A percentile compares a stretch with the other conserved stretches of the same genome.
Evolutionary conservation across 345 rosid genomes (phyloP).

Genomic region (Alliaria petiolata): DNA sequence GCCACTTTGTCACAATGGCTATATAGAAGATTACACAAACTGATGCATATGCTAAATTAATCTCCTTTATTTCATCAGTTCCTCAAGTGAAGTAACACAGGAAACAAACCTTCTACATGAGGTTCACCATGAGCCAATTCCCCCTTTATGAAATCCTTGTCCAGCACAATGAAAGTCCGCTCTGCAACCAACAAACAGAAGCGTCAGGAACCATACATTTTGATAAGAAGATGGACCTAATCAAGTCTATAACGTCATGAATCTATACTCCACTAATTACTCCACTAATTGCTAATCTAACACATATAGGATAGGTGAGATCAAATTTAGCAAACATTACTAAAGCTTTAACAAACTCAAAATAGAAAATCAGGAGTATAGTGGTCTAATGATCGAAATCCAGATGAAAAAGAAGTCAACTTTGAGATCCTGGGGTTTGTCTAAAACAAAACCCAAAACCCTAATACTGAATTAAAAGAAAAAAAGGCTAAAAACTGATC

Average conservation of each 20-base stretch:
- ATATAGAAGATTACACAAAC: not conserved
- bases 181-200: constrained; percentile 43
- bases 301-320: not conserved
- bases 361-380: not conserved
- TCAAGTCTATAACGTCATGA: not conserved
- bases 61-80: not conserved
- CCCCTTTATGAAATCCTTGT: constrained; percentile 59
- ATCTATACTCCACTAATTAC: too few species aligned
- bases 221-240: not conserved
- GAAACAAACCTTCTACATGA: constrained; percentile 60
- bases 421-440: not conserved
- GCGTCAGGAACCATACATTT: not conserved
- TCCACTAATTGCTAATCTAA: not conserved
- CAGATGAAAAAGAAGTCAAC: not conserved
- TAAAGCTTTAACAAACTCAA: not conserved
- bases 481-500: not conserved
- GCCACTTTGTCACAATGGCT: not conserved
- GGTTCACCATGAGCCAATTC: constrained; percentile 59
- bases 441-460: constrained; percentile 2
- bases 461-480: not conserved
- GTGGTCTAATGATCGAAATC: not conserved
- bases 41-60: not conserved
- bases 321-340: not conserved
- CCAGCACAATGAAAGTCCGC: constrained; percentile 81
- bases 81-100: not conserved